phyloP scores from a whole-genome alignment of 805 yeast genomes.

The Sugiyamaella chiloensis region DNA sequence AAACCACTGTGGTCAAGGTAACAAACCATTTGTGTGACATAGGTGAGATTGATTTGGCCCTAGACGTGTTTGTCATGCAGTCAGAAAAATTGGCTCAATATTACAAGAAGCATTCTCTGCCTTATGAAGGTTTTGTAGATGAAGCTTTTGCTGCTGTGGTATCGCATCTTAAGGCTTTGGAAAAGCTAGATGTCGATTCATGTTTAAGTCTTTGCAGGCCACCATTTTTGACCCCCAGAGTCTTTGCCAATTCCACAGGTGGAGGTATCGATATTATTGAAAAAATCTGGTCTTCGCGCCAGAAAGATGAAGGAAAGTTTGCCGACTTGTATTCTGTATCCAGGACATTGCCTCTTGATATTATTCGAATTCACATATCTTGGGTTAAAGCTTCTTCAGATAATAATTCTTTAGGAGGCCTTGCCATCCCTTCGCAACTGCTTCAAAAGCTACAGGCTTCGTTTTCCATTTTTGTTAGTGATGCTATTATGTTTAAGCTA shows the following conservation, averaged over 20 bases:
- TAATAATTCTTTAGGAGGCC: conserved; percentile 17
- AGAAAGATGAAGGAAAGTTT: conserved; percentile 14
- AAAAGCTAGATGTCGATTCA: conserved; percentile 12
- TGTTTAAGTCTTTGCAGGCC: conserved; percentile 20
- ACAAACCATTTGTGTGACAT: conserved; percentile 13
- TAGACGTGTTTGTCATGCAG: conserved; percentile 30
- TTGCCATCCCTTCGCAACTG: conserved; percentile 19
- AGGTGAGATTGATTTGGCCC: conserved; percentile 27
- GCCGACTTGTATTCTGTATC: conserved; percentile 9
- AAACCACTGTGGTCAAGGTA: conserved; percentile 26
- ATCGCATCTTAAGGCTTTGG: conserved; percentile 5
- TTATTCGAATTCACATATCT: conserved; percentile 17
- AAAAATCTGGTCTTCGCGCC: conserved; percentile 25
- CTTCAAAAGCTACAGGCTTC: conserved; percentile 12
- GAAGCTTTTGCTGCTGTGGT: conserved; percentile 16
- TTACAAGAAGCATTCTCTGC: conserved; percentile 1
- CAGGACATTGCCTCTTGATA: conserved; percentile 13
- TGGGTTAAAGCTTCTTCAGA: conserved; percentile 18
- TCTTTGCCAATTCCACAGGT: conserved; percentile 12
- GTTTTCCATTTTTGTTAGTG: conserved; percentile 16
- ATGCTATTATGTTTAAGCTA: conserved; percentile 10
- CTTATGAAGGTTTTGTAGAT: conserved; percentile 1
- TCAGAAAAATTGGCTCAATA: conserved; percentile 14
- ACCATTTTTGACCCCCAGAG: conserved; percentile 19
- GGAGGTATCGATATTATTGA: conserved; percentile 23